phyloP scores from a whole-genome alignment of 108 stramenopile species.

The Heterococcus sp. region DNA sequence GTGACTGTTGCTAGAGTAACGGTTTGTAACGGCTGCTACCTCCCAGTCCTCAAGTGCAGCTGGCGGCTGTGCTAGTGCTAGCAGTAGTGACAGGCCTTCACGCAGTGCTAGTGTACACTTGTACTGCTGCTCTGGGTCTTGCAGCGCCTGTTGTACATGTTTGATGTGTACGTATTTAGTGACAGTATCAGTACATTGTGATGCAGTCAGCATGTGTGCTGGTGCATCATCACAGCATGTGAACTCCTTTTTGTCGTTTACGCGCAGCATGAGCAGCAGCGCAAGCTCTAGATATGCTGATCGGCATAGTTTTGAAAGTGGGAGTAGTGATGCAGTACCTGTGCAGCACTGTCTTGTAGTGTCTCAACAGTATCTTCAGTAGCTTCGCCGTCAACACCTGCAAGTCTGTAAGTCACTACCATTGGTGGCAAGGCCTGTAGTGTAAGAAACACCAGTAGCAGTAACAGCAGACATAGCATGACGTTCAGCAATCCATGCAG shows the following conservation, averaged over 20 bases:
- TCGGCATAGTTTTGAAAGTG: too few relatives aligned
- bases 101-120: constrained; percentile 12
- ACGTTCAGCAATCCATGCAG: too few relatives aligned
- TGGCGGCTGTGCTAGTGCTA: constrained; percentile 22
- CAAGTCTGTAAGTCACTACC: constrained; percentile 43
- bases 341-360: constrained; percentile 16
- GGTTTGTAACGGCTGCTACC: background rate
- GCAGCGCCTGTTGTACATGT: constrained; percentile 7
- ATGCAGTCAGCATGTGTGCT: too few relatives aligned
- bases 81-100: constrained; percentile 25
- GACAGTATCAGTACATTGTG: too few relatives aligned
- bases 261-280: too few relatives aligned
- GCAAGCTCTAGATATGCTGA: too few relatives aligned
- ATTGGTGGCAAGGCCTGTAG: constrained; percentile 25
- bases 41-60: too few relatives aligned
- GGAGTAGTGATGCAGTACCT: too few relatives aligned
- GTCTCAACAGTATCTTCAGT: constrained; percentile 39
- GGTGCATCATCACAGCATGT: too few relatives aligned
- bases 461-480: background rate
- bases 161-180: too few relatives aligned
- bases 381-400: constrained; percentile 42
- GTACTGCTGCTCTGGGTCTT: constrained; percentile 28
- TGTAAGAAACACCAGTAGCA: too few relatives aligned
- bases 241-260: too few relatives aligned
- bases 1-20: background rate